Conservation (phyloP, 208 protist genomes). For the Crithidia brevicula region DNA sequence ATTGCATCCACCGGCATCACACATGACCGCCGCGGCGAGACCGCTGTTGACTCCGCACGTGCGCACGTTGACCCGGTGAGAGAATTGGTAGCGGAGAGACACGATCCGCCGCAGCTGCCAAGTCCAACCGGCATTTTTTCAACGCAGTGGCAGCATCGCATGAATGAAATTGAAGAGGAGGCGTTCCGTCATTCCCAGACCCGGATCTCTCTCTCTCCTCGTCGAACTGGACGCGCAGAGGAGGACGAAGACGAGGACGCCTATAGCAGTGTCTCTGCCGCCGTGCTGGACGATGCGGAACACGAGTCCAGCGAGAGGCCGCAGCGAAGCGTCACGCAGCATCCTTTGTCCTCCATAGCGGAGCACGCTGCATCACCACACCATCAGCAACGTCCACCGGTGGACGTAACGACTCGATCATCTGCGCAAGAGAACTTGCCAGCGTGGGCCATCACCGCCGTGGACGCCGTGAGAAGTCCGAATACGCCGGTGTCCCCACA, state of each 20-base stretch:
- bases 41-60: too few relatives aligned
- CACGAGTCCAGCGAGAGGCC: not conserved
- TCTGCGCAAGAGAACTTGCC: not conserved
- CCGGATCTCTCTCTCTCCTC: not conserved
- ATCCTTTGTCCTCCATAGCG: too few relatives aligned
- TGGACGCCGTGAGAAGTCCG: not conserved
- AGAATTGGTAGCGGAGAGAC: too few relatives aligned
- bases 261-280: constrained; percentile 6
- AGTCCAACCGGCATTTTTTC: not conserved
- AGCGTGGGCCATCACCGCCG: not conserved
- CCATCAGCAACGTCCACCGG: too few relatives aligned
- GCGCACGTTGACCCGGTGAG: not conserved
- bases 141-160: not conserved
- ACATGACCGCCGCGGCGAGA: not conserved
- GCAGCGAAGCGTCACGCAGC: constrained; percentile 4
- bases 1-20: not conserved
- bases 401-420: not conserved
- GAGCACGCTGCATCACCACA: too few relatives aligned
- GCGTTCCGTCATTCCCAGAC: too few relatives aligned
- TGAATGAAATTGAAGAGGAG: not conserved
- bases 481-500: not conserved
- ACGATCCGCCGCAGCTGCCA: too few relatives aligned
- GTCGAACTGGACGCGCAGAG: not conserved
- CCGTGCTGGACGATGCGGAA: not conserved
- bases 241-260: not conserved